phyloP scores from a whole-genome alignment of 1,284 basidiomycete species.

The Cerrena zonata region DNA sequence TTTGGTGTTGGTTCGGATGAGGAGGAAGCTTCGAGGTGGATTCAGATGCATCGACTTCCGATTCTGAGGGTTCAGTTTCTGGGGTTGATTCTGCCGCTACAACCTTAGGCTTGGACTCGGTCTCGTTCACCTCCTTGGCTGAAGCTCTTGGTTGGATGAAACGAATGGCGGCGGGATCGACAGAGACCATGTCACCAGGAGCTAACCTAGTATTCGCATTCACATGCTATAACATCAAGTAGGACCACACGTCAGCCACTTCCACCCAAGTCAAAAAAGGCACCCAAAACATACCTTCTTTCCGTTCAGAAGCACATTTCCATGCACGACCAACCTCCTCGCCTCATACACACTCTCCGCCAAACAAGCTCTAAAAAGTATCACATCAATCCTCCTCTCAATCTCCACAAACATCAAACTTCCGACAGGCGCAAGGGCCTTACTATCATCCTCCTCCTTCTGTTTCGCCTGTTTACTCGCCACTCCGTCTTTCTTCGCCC shows the following conservation, averaged over 20 bases:
- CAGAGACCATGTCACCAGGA: conserved; percentile 90
- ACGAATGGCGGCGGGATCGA: conserved; percentile 77
- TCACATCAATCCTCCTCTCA: conserved; percentile 90
- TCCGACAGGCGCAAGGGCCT: conserved; percentile 73
- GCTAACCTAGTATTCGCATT: conserved; percentile 87
- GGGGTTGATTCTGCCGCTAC: conserved; percentile 8
- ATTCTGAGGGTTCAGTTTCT: conserved; percentile 6
- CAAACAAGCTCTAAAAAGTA: conserved; percentile 89
- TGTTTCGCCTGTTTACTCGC: conserved; percentile 42
- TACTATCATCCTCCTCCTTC: conserved; percentile 49
- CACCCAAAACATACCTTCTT: conserved; percentile 75
- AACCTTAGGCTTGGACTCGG: conserved; percentile 16
- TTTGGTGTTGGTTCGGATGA: background rate
- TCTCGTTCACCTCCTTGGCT: conserved; percentile 18
- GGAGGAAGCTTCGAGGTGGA: conserved; percentile 7
- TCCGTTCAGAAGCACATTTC: conserved; percentile 87
- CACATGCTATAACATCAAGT: too few relatives aligned
- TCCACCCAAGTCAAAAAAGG: too few relatives aligned
- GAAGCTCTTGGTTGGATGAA: conserved; percentile 49
- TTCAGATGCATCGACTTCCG: conserved; percentile 11
- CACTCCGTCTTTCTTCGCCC: conserved; percentile 47
- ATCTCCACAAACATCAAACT: conserved; percentile 90
- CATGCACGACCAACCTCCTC: conserved; percentile 79
- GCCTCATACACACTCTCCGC: conserved; percentile 88
- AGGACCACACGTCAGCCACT: too few relatives aligned